A percentile compares a stretch with the other conserved stretches of the same genome.
Evolutionary conservation across 2,329 filamentous ascomycete genomes (phyloP).

Genomic region (Ophiocordyceps australis): DNA sequence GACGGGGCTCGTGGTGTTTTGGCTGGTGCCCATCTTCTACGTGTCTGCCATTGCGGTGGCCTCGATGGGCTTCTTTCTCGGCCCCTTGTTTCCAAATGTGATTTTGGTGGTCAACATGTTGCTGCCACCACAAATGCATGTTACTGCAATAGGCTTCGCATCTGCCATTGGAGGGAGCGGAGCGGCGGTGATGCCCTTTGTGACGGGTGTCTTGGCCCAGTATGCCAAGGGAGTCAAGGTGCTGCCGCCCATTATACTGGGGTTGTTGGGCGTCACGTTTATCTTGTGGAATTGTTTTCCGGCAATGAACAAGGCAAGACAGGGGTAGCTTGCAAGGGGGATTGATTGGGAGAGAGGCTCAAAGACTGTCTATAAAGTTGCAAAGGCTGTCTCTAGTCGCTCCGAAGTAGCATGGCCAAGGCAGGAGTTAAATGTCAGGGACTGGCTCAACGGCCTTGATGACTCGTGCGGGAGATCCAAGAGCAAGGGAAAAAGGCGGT

Average conservation of each 20-base stretch:
- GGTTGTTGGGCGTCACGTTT: too few relatives aligned
- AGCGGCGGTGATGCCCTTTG: slow-evolving; percentile 35
- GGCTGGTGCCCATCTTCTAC: slow-evolving; percentile 40
- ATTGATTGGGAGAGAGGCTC: too few relatives aligned
- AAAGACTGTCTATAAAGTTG: too few relatives aligned
- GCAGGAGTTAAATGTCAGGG: slow-evolving; percentile 7
- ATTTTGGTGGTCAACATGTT: slow-evolving; percentile 55
- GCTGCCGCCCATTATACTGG: too few relatives aligned
- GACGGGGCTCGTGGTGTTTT: slow-evolving; percentile 39
- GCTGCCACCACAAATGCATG: slow-evolving; percentile 50
- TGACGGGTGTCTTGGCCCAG: too few relatives aligned
- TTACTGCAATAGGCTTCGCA: slow-evolving; percentile 55
- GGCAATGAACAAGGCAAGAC: too few relatives aligned
- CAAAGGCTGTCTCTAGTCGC: background rate
- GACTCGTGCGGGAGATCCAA: slow-evolving; percentile 28
- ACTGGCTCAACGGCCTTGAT: slow-evolving; percentile 25
- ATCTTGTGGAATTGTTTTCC: too few relatives aligned
- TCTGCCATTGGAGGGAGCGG: slow-evolving; percentile 55
- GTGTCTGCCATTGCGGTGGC: slow-evolving; percentile 41
- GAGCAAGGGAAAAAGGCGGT: slow-evolving; percentile 26
- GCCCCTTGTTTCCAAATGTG: slow-evolving; percentile 54
- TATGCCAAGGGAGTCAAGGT: too few relatives aligned
- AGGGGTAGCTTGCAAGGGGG: too few relatives aligned
- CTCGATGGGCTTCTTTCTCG: slow-evolving; percentile 56
- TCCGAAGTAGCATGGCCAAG: slow-evolving; percentile 18